phyloP scores from a whole-genome alignment of 2,329 filamentous ascomycete genomes.

The Colletotrichum sp. region DNA sequence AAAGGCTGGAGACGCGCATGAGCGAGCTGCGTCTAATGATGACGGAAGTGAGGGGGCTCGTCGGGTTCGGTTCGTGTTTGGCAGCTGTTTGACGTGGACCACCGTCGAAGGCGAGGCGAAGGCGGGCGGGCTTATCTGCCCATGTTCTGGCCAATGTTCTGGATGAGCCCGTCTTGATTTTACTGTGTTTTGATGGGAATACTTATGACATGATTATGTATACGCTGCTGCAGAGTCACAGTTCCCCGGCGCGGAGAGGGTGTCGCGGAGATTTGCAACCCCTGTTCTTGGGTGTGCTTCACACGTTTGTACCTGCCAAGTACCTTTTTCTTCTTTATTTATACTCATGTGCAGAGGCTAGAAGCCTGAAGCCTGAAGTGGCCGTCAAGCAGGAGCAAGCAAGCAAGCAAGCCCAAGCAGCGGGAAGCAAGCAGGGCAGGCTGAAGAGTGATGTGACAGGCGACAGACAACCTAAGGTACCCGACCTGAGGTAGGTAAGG shows the following conservation, averaged over 20 bases:
- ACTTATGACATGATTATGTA: slow-evolving; percentile 14
- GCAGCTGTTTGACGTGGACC: neutral
- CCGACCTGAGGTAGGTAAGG: neutral
- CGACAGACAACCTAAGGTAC: neutral
- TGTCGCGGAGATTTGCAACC: slow-evolving; percentile 19
- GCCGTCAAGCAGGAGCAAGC: neutral
- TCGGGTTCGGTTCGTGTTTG: neutral
- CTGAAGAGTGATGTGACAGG: neutral
- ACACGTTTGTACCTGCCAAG: neutral
- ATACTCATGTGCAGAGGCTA: neutral
- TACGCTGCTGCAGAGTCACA: neutral
- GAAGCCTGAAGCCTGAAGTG: neutral
- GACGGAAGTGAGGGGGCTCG: neutral
- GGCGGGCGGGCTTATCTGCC: neutral
- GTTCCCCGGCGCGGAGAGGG: neutral
- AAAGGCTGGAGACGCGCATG: neutral
- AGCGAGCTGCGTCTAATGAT: neutral
- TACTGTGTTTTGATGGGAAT: neutral
- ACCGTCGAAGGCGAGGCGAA: neutral
- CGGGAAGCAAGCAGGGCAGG: neutral
- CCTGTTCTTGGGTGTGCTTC: neutral
- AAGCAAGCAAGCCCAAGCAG: neutral
- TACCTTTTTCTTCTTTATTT: neutral
- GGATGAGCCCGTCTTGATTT: neutral
- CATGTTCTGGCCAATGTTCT: neutral